Base-by-base conservation (phyloP, 768 basidiomycete genomes). In the Trametes cinnabarina region DNA sequence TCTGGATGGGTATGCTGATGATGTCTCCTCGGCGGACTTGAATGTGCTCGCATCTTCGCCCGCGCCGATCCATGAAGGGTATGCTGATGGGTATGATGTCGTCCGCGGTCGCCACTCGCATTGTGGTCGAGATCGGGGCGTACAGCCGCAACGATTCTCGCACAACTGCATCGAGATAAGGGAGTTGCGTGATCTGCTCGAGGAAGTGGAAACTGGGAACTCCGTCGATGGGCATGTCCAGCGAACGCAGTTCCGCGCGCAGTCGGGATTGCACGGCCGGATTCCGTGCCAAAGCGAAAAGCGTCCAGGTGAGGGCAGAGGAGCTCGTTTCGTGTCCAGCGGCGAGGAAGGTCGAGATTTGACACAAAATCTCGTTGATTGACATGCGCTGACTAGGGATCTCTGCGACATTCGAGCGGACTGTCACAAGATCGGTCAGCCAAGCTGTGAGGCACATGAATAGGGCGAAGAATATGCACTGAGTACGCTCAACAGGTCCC, bases 281-380 rank as follows among this genome's bases (percentile, higher is more conserved):
- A 46, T 78, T 66, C 53, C 76, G 73, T 6, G 79, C 72, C 52
- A 88, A 78, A 41, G 80, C 77, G 66, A 83, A 85, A 3, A 88
- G 73, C 53, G 80, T 80, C 85, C 85, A 89, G 7, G 83, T 77
- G 15, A 87, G 72, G 3, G 84, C 81, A 6, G 76, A 76, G 0
- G 82, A 75, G 17, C 80, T 80, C 1, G 85, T 85, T 67, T 88
- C 86, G 71, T 88, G 81, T 11, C 87, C 86, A 47, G 84, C 82
- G 14, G 81, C 76, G 28, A 87, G 74, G 66, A 87, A 86, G 0
- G 83, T 86, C 11, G 81, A 79, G 59, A 87, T 86, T 62, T 86
- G 87, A 62, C 77, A 83, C 22, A 84, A 71, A 2, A 82, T 77
- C 60, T 89, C 85, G n/a, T 75, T 69, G 35, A 79, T 76, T 11